phyloP scores from a whole-genome alignment of 305 asterid species.

The Fraxinus baroniana region DNA sequence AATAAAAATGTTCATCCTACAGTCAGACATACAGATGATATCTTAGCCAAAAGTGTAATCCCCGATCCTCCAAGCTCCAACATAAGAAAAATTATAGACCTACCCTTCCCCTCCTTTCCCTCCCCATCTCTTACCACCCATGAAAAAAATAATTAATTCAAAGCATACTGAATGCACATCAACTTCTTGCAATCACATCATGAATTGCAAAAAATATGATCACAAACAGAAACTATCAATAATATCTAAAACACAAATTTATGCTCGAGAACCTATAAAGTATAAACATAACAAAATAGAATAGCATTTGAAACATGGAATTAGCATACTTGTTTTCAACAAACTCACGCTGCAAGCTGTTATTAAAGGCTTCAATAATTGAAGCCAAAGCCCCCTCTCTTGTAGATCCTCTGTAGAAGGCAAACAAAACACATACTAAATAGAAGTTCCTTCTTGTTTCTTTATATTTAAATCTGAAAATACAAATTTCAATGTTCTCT shows the following conservation, averaged over 20 bases:
- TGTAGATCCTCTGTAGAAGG: conserved; percentile 71
- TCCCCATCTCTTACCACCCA: background rate
- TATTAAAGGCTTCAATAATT: conserved; percentile 68
- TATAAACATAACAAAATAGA: conserved; percentile 9
- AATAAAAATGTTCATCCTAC: background rate
- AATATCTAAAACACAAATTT: background rate
- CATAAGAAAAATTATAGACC: background rate
- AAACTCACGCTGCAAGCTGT: conserved; percentile 63
- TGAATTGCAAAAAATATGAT: background rate
- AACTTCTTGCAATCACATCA: background rate
- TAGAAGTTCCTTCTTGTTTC: background rate
- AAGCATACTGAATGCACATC: background rate
- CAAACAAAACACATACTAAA: conserved; percentile 4
- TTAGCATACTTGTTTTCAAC: conserved; percentile 70
- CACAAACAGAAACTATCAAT: background rate
- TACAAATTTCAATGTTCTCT: background rate
- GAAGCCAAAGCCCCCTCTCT: conserved; percentile 81
- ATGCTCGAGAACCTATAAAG: background rate
- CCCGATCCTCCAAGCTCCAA: background rate
- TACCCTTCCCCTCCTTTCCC: background rate
- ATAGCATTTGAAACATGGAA: conserved; percentile 11
- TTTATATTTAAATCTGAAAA: background rate
- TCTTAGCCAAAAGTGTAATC: conserved; percentile 31
- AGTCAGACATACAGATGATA: conserved; percentile 49
- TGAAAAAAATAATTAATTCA: background rate